Percentiles rank a stretch among this genome's conserved stretches.
phyloP scores from a whole-genome alignment of 2,329 filamentous ascomycete genomes.

The Paraphaeosphaeria sporulosa region DNA sequence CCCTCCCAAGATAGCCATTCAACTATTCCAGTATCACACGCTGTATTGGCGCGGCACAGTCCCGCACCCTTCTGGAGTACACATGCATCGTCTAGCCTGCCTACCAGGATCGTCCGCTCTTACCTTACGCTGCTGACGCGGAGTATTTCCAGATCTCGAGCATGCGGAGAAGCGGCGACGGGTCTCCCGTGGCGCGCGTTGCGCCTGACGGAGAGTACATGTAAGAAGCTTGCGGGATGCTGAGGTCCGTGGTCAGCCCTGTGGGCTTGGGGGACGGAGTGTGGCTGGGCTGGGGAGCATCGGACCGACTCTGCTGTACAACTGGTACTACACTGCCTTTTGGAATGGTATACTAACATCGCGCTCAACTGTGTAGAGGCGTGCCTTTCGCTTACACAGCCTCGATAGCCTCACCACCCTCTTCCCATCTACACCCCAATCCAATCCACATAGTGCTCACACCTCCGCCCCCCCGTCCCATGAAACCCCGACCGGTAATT shows the following conservation, averaged over 20 bases:
- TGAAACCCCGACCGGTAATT: slow-evolving; percentile 9
- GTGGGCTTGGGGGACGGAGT: too few relatives aligned
- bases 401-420: too few relatives aligned
- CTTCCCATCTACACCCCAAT: not conserved
- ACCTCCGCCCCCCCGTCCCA: too few relatives aligned
- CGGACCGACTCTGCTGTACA: too few relatives aligned
- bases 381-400: too few relatives aligned
- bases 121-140: not conserved
- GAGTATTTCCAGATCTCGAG: slow-evolving; percentile 3
- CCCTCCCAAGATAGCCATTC: not conserved
- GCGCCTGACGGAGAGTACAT: not conserved
- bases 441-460: not conserved
- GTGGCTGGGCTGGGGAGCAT: too few relatives aligned
- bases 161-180: not conserved
- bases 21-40: not conserved
- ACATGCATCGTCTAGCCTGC: not conserved
- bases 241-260: not conserved
- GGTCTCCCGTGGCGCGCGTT: slow-evolving; percentile 4
- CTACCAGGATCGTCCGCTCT: not conserved
- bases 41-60: not conserved
- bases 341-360: too few relatives aligned
- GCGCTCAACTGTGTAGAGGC: too few relatives aligned
- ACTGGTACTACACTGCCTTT: too few relatives aligned
- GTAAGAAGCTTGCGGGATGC: not conserved
- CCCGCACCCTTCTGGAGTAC: not conserved